These are phyloP conservation scores for Fraxinus floribunda DNA, from an alignment of 305 asterid species.

Conservation along the genomic window DNA sequence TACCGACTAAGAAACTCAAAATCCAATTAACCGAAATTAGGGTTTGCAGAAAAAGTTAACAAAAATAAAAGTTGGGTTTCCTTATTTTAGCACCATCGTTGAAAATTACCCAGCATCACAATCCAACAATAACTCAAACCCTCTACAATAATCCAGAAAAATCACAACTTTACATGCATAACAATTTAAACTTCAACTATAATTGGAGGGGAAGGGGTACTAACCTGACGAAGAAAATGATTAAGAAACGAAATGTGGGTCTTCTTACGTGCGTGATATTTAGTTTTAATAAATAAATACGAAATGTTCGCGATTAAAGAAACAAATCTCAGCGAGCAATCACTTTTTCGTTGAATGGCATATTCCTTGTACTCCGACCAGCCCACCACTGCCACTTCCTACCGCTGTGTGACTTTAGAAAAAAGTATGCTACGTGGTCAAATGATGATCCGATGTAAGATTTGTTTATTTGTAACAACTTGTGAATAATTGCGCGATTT, in stretches of 20 bases:
- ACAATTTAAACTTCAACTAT: not conserved
- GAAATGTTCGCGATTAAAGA: slow-evolving; percentile 17
- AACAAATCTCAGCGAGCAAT: slow-evolving; percentile 38
- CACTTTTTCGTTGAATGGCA: slow-evolving; percentile 32
- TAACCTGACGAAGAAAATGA: slow-evolving; percentile 19
- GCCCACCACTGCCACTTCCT: slow-evolving; percentile 5
- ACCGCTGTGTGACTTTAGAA: not conserved
- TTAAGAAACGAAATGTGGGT: slow-evolving; percentile 3
- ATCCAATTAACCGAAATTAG: slow-evolving; percentile 18
- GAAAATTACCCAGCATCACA: slow-evolving; percentile 2
- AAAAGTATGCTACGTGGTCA: not conserved
- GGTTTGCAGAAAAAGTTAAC: slow-evolving; percentile 7
- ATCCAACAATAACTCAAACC: slow-evolving; percentile 14
- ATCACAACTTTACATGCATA: slow-evolving; percentile 10
- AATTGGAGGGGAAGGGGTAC: not conserved
- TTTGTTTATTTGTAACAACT: not conserved
- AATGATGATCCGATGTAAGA: not conserved
- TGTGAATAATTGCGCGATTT: not conserved
- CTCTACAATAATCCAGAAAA: slow-evolving; percentile 8
- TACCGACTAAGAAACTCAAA: not conserved
- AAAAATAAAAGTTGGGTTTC: not conserved
- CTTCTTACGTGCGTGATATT: not conserved
- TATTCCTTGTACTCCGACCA: slow-evolving; percentile 34
- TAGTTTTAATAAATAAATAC: not conserved
- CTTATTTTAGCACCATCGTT: slow-evolving; percentile 3